Evolutionary conservation across 371 early-diverging fungal species (phyloP).

Genomic region (Mucor velutinosus): DNA sequence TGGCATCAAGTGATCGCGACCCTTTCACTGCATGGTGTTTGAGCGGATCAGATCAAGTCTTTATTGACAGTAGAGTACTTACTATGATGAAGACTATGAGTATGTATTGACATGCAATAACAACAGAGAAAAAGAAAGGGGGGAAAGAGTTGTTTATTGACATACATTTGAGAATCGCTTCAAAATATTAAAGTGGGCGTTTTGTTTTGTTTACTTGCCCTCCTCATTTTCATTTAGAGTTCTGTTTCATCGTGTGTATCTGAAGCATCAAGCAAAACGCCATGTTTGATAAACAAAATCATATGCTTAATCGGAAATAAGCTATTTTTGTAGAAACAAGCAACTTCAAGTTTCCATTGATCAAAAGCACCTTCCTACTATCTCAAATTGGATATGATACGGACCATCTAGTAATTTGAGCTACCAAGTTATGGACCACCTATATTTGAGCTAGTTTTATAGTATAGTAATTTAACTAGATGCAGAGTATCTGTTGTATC

Average conservation of each 20-base stretch:
- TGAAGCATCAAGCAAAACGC: neutral
- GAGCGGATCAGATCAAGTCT: neutral
- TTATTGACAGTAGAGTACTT: neutral
- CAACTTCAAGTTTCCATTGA: too few species aligned
- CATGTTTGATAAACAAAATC: neutral
- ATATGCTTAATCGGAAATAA: neutral
- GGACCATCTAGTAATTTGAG: too few species aligned
- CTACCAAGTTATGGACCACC: too few species aligned
- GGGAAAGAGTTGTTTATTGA: neutral
- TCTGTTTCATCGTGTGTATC: neutral
- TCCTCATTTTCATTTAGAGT: neutral
- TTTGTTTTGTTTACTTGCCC: neutral
- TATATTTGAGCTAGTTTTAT: too few species aligned
- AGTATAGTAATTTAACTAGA: too few species aligned
- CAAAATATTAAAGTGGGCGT: neutral
- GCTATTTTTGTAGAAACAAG: neutral
- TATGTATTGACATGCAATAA: neutral
- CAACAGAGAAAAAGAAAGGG: neutral
- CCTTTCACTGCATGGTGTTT: constrained; percentile 9
- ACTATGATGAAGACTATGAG: constrained; percentile 5
- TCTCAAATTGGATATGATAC: too few species aligned
- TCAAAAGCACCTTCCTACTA: too few species aligned
- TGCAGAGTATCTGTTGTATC: too few species aligned
- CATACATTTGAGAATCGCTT: neutral
- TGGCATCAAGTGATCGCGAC: constrained; percentile 11